A percentile compares a stretch with the other conserved stretches of the same genome.
phyloP scores from a whole-genome alignment of 257 asterid genomes.

The Paraleonurus japonicus region DNA sequence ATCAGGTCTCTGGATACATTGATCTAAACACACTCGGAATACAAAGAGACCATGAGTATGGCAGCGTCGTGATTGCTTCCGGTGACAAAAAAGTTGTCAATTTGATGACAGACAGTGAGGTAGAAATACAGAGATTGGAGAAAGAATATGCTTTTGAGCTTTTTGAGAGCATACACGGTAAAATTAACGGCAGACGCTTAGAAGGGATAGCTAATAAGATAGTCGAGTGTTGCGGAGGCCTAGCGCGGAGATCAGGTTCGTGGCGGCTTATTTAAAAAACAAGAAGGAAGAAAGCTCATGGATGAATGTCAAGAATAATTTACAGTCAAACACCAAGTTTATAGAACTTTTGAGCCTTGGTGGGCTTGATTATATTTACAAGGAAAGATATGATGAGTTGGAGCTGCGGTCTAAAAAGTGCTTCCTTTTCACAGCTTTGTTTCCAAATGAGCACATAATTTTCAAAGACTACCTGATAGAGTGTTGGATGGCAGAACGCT shows the following conservation, averaged over 20 bases:
- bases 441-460: not conserved
- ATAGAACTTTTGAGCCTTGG: not conserved
- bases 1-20: not conserved
- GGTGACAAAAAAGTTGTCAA: not conserved
- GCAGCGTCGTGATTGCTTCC: constrained; percentile 11
- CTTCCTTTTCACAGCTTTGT: constrained; percentile 12
- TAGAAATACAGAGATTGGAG: not conserved
- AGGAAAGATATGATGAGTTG: not conserved
- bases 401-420: not conserved
- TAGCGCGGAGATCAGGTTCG: not conserved
- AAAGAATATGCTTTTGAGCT: not conserved
- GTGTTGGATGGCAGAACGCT: constrained; percentile 18
- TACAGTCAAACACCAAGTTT: not conserved
- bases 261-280: not conserved
- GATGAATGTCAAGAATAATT: not conserved
- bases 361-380: not conserved
- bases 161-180: not conserved
- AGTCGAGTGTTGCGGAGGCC: constrained; percentile 6
- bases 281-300: not conserved
- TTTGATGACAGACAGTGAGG: not conserved
- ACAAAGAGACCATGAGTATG: not conserved
- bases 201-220: not conserved
- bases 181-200: not conserved
- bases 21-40: not conserved
- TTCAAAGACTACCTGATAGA: not conserved